Conservation (phyloP, 345 rosid genomes). For the Melaleuca alternifolia region DNA sequence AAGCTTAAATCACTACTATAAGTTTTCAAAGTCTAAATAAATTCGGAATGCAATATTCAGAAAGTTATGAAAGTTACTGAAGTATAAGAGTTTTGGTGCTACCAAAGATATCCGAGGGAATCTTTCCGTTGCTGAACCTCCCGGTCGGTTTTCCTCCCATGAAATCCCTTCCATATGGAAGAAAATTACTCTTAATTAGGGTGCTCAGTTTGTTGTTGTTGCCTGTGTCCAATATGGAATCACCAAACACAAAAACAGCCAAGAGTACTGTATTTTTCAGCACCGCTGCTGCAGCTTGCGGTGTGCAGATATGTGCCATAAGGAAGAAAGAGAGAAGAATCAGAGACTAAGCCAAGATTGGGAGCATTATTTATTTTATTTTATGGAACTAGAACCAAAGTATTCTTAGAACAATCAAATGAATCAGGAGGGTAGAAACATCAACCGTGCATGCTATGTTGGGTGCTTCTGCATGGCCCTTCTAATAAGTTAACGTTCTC, state of each 20-base stretch:
- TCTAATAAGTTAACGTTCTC: background rate
- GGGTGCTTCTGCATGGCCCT: background rate
- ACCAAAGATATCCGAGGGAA: slow-evolving; percentile 27
- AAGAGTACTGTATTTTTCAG: slow-evolving; percentile 9
- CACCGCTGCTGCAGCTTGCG: background rate
- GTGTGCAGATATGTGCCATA: background rate
- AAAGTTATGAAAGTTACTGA: background rate
- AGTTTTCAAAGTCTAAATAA: background rate
- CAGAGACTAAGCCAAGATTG: background rate
- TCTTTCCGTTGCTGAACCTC: slow-evolving; percentile 29
- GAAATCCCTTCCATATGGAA: slow-evolving; percentile 32
- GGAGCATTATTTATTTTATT: background rate
- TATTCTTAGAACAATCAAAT: background rate
- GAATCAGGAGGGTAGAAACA: background rate
- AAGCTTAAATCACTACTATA: background rate
- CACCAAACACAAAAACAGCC: slow-evolving; percentile 23
- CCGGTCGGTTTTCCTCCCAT: slow-evolving; percentile 19
- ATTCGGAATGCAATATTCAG: background rate
- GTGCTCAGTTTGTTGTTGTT: slow-evolving; percentile 20
- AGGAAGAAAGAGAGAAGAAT: background rate
- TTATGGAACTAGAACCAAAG: background rate
- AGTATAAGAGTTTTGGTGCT: background rate
- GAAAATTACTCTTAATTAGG: slow-evolving; percentile 19
- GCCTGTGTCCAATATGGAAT: slow-evolving; percentile 31
- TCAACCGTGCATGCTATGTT: background rate